These are phyloP conservation scores for Scedosporium aurantiacum DNA, from an alignment of 2,329 filamentous ascomycete species.

Conservation along the genomic window DNA sequence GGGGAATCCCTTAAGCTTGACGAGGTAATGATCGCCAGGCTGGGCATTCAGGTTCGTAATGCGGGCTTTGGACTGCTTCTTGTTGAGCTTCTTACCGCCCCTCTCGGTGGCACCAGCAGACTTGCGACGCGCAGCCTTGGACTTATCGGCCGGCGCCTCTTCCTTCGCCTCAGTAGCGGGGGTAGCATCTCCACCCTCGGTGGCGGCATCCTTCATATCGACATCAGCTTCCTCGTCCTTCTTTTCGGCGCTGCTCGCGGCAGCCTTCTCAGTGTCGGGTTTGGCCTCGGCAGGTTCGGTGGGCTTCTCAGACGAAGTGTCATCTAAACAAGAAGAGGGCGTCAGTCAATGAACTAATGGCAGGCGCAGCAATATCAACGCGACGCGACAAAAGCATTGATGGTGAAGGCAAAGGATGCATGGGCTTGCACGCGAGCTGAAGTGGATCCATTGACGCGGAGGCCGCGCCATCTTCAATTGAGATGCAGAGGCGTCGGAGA, in stretches of 20 bases:
- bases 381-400: too few species aligned
- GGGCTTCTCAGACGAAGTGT: background rate
- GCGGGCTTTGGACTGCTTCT: conserved; percentile 69
- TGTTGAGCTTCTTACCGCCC: conserved; percentile 72
- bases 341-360: background rate
- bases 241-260: conserved; percentile 7
- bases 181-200: conserved; percentile 17
- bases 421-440: background rate
- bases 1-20: conserved; percentile 88
- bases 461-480: background rate
- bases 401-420: background rate
- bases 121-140: conserved; percentile 53
- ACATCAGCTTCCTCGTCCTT: conserved; percentile 2
- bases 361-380: too few species aligned
- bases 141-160: conserved; percentile 26
- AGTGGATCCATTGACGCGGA: background rate
- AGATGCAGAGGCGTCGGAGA: too few species aligned
- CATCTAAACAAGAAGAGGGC: background rate
- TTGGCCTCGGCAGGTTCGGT: background rate
- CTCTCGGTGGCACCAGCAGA: conserved; percentile 54
- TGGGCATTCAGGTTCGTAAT: conserved; percentile 67
- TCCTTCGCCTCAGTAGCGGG: conserved; percentile 20
- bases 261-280: conserved; percentile 3
- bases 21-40: conserved; percentile 84
- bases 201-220: conserved; percentile 12